Percentiles rank a stretch among this genome's conserved stretches.
Conservation (phyloP, 2,329 filamentous ascomycete genomes). For the Emmonsiellopsis sp. region DNA sequence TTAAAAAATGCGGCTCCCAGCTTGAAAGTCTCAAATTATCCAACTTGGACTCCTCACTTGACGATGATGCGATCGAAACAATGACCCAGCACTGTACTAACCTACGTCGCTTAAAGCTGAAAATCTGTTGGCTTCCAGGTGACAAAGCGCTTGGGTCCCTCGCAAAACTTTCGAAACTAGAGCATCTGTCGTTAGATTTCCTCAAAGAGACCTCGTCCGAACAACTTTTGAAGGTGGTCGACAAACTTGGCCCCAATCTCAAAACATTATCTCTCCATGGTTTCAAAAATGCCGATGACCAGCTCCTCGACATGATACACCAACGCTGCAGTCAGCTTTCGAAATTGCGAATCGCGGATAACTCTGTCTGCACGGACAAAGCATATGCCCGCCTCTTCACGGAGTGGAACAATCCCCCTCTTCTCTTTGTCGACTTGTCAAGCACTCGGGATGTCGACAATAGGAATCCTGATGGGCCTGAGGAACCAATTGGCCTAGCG, state of each 20-base stretch:
- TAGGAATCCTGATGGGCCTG: slow-evolving; percentile 53
- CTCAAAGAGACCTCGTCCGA: slow-evolving; percentile 47
- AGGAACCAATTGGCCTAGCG: slow-evolving; percentile 61
- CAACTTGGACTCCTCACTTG: slow-evolving; percentile 74
- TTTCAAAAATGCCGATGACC: slow-evolving; percentile 58
- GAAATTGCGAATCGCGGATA: slow-evolving; percentile 77
- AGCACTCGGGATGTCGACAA: slow-evolving; percentile 71
- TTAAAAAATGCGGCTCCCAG: slow-evolving; percentile 54
- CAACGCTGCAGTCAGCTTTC: slow-evolving; percentile 55
- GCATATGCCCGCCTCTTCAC: slow-evolving; percentile 66
- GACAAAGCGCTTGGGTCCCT: slow-evolving; percentile 58
- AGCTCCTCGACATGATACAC: slow-evolving; percentile 62
- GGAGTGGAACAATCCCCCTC: slow-evolving; percentile 63
- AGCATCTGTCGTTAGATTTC: slow-evolving; percentile 68
- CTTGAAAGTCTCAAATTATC: slow-evolving; percentile 68
- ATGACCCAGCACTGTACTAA: slow-evolving; percentile 58
- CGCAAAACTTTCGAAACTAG: slow-evolving; percentile 51
- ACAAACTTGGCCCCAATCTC: slow-evolving; percentile 55
- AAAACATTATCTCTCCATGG: slow-evolving; percentile 67
- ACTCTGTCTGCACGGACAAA: slow-evolving; percentile 63
- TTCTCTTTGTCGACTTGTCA: slow-evolving; percentile 65
- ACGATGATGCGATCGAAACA: slow-evolving; percentile 57
- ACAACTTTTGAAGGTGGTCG: slow-evolving; percentile 53
- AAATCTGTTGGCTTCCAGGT: slow-evolving; percentile 67
- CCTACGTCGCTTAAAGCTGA: slow-evolving; percentile 68